Percentiles rank a stretch among this genome's conserved stretches.
Evolutionary conservation across 2,329 filamentous ascomycete genomes (phyloP).

Genomic region (Aspergillus pseudotamarii): DNA sequence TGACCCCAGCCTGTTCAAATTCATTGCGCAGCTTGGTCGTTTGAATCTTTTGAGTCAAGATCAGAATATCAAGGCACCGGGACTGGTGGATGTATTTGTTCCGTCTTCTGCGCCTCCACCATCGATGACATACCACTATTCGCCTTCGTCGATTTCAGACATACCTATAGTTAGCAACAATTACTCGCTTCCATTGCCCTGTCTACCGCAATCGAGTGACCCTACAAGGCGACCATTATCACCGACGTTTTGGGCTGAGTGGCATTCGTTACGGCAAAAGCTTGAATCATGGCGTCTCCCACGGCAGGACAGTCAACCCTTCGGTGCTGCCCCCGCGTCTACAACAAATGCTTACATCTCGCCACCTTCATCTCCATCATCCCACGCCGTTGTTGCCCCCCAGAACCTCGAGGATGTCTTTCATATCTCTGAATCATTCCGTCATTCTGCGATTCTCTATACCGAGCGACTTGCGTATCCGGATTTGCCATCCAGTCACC

Average conservation of each 20-base stretch:
- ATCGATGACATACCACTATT: constrained; percentile 34
- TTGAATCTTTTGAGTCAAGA: constrained; percentile 81
- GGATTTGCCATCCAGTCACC: constrained; percentile 69
- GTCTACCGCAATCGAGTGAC: constrained; percentile 24
- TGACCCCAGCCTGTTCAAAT: constrained; percentile 82
- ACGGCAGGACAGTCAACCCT: constrained; percentile 19
- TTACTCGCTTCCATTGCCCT: constrained; percentile 38
- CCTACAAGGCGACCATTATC: constrained; percentile 25
- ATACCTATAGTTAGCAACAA: constrained; percentile 44
- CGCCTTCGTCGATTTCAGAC: constrained; percentile 16
- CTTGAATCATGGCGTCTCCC: constrained; percentile 79
- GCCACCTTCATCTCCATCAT: constrained; percentile 29
- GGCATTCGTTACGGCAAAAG: constrained; percentile 75
- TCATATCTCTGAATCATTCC: constrained; percentile 87
- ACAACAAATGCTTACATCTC: constrained; percentile 32
- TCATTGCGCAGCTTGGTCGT: constrained; percentile 79
- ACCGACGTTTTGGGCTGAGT: constrained; percentile 76
- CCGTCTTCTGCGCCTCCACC: constrained; percentile 36
- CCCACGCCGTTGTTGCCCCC: constrained; percentile 46
- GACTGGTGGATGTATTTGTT: constrained; percentile 16
- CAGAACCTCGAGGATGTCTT: constrained; percentile 73
- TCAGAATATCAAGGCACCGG: constrained; percentile 38
- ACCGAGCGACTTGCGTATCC: constrained; percentile 84
- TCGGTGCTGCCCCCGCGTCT: constrained; percentile 13
- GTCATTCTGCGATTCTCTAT: constrained; percentile 85